A percentile compares a stretch with the other conserved stretches of the same genome.
phyloP scores from a whole-genome alignment of 108 stramenopile species.

The Nannochloropsis gaditana region DNA sequence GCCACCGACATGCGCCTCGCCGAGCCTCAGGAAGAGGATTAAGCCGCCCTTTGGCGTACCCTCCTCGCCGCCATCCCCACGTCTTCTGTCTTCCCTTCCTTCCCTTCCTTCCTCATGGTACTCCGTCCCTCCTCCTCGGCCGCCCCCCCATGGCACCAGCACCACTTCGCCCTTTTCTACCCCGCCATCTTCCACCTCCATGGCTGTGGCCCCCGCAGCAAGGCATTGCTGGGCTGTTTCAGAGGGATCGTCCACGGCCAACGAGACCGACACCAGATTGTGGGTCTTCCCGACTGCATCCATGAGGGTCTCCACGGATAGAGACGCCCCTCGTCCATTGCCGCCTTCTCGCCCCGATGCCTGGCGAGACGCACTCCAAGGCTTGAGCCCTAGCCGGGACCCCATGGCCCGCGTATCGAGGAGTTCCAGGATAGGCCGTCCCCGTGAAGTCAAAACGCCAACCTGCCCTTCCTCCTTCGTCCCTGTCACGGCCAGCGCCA shows the following conservation, averaged over 20 bases:
- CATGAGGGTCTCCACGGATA: too few species aligned
- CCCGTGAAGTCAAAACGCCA: not conserved
- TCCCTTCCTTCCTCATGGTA: not conserved
- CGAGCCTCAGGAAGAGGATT: too few species aligned
- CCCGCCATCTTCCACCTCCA: not conserved
- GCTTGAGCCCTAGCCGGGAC: not conserved
- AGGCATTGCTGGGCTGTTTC: not conserved
- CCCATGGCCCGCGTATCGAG: not conserved
- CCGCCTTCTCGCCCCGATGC: too few species aligned
- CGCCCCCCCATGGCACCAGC: not conserved
- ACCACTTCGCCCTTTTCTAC: not conserved
- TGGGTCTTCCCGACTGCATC: not conserved
- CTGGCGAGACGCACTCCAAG: too few species aligned
- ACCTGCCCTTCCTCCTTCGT: not conserved
- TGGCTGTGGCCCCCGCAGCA: not conserved
- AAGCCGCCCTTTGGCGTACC: too few species aligned
- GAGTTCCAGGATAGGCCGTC: not conserved
- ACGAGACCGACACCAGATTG: not conserved
- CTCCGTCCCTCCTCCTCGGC: not conserved
- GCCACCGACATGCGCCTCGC: too few species aligned
- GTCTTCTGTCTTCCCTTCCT: not conserved
- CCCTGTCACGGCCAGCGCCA: not conserved
- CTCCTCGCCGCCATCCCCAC: not conserved
- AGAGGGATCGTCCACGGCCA: not conserved
- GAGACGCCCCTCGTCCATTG: too few species aligned